Conservation (phyloP, 2,329 filamentous ascomycete genomes). For the Pyricularia pennisetigena region DNA sequence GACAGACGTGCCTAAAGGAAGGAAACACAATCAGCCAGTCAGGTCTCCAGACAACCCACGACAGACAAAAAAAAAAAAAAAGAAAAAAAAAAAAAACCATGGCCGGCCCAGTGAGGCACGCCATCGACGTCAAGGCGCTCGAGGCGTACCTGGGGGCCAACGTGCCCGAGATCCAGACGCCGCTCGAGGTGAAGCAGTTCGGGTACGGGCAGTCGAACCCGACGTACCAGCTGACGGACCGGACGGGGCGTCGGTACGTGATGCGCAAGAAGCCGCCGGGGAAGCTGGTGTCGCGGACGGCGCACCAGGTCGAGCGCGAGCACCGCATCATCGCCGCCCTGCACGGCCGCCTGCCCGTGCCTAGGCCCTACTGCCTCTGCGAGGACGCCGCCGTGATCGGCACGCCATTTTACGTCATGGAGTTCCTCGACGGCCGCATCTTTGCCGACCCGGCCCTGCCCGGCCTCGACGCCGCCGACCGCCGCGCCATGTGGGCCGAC, state of each 20-base stretch:
- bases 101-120: constrained; percentile 84
- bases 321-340: constrained; percentile 84
- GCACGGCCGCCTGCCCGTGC: constrained; percentile 69
- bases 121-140: constrained; percentile 72
- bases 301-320: constrained; percentile 94
- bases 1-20: no score
- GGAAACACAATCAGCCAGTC: no score
- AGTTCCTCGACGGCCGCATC: constrained; percentile 87
- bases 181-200: constrained; percentile 90
- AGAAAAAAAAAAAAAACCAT: no score
- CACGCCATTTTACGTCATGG: constrained; percentile 96
- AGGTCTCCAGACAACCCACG: no score
- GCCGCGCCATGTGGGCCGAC: constrained; percentile 75
- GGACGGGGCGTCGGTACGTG: constrained; percentile 62
- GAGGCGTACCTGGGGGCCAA: constrained; percentile 67
- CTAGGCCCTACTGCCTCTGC: constrained; percentile 74
- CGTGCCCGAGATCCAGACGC: constrained; percentile 75
- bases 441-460: constrained; percentile 83
- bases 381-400: constrained; percentile 73
- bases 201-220: constrained; percentile 97
- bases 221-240: constrained; percentile 80
- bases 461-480: constrained; percentile 50
- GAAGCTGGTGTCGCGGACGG: constrained; percentile 81
- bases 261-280: constrained; percentile 98
- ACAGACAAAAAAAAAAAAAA: no score